Conservation (phyloP, 148 eudicot genomes). For the Fagopyrum tataricum region DNA sequence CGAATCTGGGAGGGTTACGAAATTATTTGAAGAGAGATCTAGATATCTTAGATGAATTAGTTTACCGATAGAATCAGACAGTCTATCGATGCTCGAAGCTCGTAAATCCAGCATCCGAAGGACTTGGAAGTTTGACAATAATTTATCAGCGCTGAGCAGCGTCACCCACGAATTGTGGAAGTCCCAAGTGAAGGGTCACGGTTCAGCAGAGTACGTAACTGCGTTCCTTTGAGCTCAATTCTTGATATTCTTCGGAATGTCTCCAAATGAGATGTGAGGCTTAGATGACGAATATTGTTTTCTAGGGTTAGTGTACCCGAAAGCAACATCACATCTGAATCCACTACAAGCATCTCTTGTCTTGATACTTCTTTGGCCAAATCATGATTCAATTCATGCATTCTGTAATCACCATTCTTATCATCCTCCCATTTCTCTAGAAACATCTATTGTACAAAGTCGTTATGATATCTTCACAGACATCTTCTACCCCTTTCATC, state of each 20-base stretch:
- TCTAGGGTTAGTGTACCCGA: background rate
- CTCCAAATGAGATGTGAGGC: background rate
- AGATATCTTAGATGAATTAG: constrained; percentile 14
- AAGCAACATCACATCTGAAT: background rate
- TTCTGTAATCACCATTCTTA: constrained; percentile 3
- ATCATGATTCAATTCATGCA: constrained; percentile 27
- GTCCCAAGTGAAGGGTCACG: background rate
- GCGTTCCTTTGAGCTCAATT: constrained; percentile 5
- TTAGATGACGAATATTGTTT: background rate
- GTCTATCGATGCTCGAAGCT: background rate
- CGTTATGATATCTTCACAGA: constrained; percentile 9
- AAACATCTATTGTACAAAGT: constrained; percentile 13
- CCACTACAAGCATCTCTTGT: background rate
- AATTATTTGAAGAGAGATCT: background rate
- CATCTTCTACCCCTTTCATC: background rate
- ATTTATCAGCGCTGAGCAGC: background rate
- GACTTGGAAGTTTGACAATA: background rate
- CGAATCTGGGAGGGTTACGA: background rate
- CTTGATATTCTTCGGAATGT: constrained; percentile 6
- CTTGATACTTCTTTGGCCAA: constrained; percentile 18
- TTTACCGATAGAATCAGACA: constrained; percentile 19
- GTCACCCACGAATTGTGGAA: background rate
- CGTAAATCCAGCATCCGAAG: constrained; percentile 20
- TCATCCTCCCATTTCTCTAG: background rate
- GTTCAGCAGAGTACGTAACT: constrained; percentile 16